Percentiles rank a stretch among this genome's conserved stretches.
Evolutionary conservation across 2,329 filamentous ascomycete species (phyloP).

Genomic region (Pseudonectria foliicola): DNA sequence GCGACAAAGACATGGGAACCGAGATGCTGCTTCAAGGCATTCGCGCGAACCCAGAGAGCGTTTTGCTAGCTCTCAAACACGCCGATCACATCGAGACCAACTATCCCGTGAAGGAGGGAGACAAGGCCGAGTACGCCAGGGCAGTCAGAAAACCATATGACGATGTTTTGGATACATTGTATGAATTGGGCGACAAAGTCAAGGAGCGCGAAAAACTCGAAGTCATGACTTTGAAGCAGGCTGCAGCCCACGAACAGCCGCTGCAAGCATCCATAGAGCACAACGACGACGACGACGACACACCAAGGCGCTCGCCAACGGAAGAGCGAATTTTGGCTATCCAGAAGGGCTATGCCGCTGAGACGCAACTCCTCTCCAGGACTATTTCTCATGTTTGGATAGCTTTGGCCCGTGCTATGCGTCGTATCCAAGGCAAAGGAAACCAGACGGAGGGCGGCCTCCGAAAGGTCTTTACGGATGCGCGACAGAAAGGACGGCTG

Average conservation of each 20-base stretch:
- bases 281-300: conserved; percentile 39
- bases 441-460: conserved; percentile 63
- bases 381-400: conserved; percentile 95
- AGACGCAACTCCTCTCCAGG: conserved; percentile 69
- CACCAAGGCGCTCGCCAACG: conserved; percentile 46
- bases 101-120: conserved; percentile 68
- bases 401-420: conserved; percentile 86
- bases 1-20: conserved; percentile 56
- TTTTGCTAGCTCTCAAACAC: conserved; percentile 80
- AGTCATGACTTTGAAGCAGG: conserved; percentile 49
- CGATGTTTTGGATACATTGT: conserved; percentile 77
- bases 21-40: conserved; percentile 78
- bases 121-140: conserved; percentile 68
- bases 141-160: conserved; percentile 80
- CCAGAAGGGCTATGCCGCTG: conserved; percentile 60
- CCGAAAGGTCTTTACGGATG: conserved; percentile 82
- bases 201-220: conserved; percentile 56
- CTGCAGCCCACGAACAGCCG: conserved; percentile 31
- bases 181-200: conserved; percentile 70
- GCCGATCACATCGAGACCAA: conserved; percentile 81
- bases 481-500: conserved; percentile 76
- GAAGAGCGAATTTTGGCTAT: conserved; percentile 58
- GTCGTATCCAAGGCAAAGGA: conserved; percentile 84
- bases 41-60: conserved; percentile 86
- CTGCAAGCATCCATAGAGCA: conserved; percentile 33